These are phyloP conservation scores for Ascochyta pisi DNA, from an alignment of 2,329 filamentous ascomycete genomes.

Conservation along the genomic window DNA sequence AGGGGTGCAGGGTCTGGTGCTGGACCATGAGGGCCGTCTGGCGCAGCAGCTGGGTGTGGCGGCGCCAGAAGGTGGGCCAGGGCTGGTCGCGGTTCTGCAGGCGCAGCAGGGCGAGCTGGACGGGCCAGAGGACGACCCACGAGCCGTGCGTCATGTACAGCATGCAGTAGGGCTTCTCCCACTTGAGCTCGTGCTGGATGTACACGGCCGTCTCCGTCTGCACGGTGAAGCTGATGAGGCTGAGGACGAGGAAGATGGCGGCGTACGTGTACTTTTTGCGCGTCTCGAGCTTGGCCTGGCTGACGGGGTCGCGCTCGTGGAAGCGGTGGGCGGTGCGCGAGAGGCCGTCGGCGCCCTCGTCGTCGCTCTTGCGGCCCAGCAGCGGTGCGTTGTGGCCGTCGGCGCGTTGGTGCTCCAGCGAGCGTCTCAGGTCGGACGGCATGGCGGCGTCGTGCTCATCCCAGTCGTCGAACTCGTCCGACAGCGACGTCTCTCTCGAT, in stretches of 20 bases:
- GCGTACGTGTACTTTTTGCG: slow-evolving; percentile 87
- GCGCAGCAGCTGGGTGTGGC: slow-evolving; percentile 68
- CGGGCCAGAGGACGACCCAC: slow-evolving; percentile 88
- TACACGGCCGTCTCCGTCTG: slow-evolving; percentile 97
- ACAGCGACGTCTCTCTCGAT: slow-evolving; percentile 29
- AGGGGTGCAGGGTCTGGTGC: slow-evolving; percentile 74
- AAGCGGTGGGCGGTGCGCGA: slow-evolving; percentile 60
- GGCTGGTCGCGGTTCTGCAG: slow-evolving; percentile 78
- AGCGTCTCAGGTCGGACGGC: slow-evolving; percentile 58
- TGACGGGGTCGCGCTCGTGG: slow-evolving; percentile 77
- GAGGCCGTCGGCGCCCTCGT: slow-evolving; percentile 46
- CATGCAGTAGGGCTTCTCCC: slow-evolving; percentile 99
- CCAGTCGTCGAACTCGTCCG: slow-evolving; percentile 54
- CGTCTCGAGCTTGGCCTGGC: slow-evolving; percentile 69
- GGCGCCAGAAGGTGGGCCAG: slow-evolving; percentile 86
- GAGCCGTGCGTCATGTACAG: slow-evolving; percentile 96
- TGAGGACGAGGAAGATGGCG: slow-evolving; percentile 80
- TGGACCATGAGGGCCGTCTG: slow-evolving; percentile 85
- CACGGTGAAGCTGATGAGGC: slow-evolving; percentile 84
- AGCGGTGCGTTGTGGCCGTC: slow-evolving; percentile 60
- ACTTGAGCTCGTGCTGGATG: slow-evolving; percentile 88
- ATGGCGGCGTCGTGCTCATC: slow-evolving; percentile 55
- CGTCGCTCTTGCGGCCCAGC: slow-evolving; percentile 53
- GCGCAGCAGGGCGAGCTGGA: slow-evolving; percentile 80
- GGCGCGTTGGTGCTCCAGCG: slow-evolving; percentile 48